These are phyloP conservation scores for Epicoccum sorghinum DNA, from an alignment of 2,329 filamentous ascomycete genomes.

Conservation along the genomic window DNA sequence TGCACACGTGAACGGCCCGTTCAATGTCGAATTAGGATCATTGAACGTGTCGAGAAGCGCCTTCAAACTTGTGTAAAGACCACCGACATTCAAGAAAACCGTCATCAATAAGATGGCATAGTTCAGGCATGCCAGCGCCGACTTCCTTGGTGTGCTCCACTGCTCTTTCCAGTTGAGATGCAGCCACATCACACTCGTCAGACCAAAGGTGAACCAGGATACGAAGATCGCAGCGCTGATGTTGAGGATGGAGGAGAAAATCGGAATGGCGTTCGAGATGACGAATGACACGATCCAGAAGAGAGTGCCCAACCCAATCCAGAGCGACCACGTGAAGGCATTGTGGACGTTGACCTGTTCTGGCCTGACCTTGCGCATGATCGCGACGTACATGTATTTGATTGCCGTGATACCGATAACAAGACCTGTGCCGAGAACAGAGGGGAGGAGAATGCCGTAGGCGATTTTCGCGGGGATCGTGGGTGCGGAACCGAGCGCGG, in stretches of 20 bases:
- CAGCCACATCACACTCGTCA: slow-evolving; percentile 55
- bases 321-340: slow-evolving; percentile 62
- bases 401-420: slow-evolving; percentile 71
- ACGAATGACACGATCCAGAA: slow-evolving; percentile 62
- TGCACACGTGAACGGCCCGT: slow-evolving; percentile 37
- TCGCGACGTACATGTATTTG: slow-evolving; percentile 68
- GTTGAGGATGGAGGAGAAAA: slow-evolving; percentile 68
- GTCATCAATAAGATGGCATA: slow-evolving; percentile 47
- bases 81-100: slow-evolving; percentile 33
- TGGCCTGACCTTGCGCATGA: slow-evolving; percentile 56
- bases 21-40: slow-evolving; percentile 30
- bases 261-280: slow-evolving; percentile 52
- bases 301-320: slow-evolving; percentile 63
- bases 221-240: slow-evolving; percentile 64
- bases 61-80: slow-evolving; percentile 35
- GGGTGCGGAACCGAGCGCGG: slow-evolving; percentile 69
- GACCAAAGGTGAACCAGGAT: slow-evolving; percentile 67
- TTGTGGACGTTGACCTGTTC: slow-evolving; percentile 51
- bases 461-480: slow-evolving; percentile 65
- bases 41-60: slow-evolving; percentile 38
- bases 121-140: slow-evolving; percentile 54
- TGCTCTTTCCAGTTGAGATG: slow-evolving; percentile 52
- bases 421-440: slow-evolving; percentile 73
- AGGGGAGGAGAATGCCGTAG: slow-evolving; percentile 70
- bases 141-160: slow-evolving; percentile 46